Evolutionary conservation across 75 land plant species (phyloP), one percentile per base, ranked within the genome.

Genomic region (Cupressus sempervirens): DNA sequence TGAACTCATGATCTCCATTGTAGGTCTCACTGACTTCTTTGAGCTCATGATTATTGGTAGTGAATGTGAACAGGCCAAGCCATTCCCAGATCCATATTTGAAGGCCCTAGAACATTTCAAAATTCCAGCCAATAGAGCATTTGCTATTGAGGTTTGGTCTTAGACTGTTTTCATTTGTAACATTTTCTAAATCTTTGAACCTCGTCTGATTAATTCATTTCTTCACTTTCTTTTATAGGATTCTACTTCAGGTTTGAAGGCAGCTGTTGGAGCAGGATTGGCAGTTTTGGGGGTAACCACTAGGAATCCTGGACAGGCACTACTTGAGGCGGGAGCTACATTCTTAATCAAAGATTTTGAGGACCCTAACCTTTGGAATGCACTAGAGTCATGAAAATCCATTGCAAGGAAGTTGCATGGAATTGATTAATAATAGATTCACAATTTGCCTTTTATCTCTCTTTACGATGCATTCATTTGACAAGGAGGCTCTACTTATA

Each of bases 31-130:
- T 8, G 92, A 91, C 46, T 97, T 97, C 85, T 96, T 97, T 85
- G 87, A 93, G 73, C 35, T 67, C 35, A 68, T 96, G 41, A 84
- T 97, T 36, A 52, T 97, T 79, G 99, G 96, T 0, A 83, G 85
- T 65, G 98, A 96, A 82, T 96, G 99, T 81, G 93, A 92, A n/a
- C 90, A 89, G 29, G 95, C 96, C n/a, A 97, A 97, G 84, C 99
- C 99, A 46, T 91, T 89, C 86, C 99, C 99, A 62, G 99, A 97
- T 80, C 98, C 99, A 32, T 97, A 97, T 85, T 84, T 96, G 87
- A 93, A 94, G 89, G 99, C 91, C 11, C 90, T 97, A 7, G 88
- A 94, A 81, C 85, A 76, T 46, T 90, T 97, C 14, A 84, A 90
- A 26, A 91, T 91, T 41, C 91, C 96, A 43, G 84, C 94, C 4